Base-by-base conservation (phyloP, 495 filamentous ascomycete species). In the Cenococcum geophilum region DNA sequence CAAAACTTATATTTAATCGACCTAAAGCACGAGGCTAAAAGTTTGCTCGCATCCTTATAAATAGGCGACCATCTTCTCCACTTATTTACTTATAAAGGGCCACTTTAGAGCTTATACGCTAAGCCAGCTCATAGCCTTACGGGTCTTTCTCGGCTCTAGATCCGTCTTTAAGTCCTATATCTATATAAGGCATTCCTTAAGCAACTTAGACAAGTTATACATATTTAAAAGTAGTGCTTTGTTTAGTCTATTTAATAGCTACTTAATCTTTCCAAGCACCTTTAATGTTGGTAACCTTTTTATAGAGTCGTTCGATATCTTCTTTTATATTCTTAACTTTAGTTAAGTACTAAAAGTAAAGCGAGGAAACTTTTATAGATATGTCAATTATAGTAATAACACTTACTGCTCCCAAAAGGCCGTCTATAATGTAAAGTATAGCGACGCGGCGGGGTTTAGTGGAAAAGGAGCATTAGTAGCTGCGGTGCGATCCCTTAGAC, bases 41-140 rank as follows among this genome's bases (percentile, higher is more conserved):
- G 45, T 49, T 8, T 49, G 9, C 45, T 18, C 45, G 20, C 71
- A 71, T 63, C 66, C 63, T 40, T 71, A 61, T 53, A 79, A 62
- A 57, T 71, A 61, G 23, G 52, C 35, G 43, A 77, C 70, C 8
- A 66, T 59, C 49, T 71, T 65, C 22, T 75, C 69, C 35, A 76
- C 69, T 40, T 75, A 72, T 51, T 70, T 68, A 23, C 70, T 72
- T 57, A 69, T 66, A 37, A 79, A 71, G 10, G 74, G 76, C 75
- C 73, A 79, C 57, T 72, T 75, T 40, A 76, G 69, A 52, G 60
- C 60, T 20, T 35, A 35, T 12, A 58, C n/a, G 14, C 37, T 35
- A 40, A 58, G 47, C 32, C 60, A 35, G 10, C 32, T 14, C 54
- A 62, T 62, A 21, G 55, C 55, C 42, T 62, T 57, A 37, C 70